Evolutionary conservation across 192 early-diverging fungal species (phyloP), one percentile per base, ranked within the genome.

Genomic region (Lobosporangium transversale): DNA sequence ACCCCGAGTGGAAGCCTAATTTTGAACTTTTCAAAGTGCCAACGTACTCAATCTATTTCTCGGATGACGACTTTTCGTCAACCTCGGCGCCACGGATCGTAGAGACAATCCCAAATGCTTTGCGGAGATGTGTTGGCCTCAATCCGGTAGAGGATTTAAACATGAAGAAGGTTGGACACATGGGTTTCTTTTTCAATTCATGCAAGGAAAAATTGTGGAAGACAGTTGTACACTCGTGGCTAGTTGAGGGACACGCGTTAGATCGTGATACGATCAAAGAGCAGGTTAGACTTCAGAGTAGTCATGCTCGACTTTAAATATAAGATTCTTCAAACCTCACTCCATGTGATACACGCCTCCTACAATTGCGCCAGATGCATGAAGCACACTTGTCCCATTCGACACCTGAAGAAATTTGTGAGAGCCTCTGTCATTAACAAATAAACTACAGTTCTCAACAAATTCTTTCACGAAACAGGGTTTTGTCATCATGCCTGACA

Each of bases 161-260:
- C 32, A 76, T 76, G 73, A 76, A 76, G 48, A 76, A 76, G 73
- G 73, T 76, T 6, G 73, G 64, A 27, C 73, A 76, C 42, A 76
- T 76, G 73, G 73, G 73, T 7, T 76, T 76, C 24, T 76, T 76
- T 48, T 76, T 76, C 31, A 67, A 67, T 24, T 35, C 37, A 14
- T 76, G 73, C 53, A 76, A 76, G 44, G 57, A 67, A 27, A 76
- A 76, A 33, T 35, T 76, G 20, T 76, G 73, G 73, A 50, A 76
- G 52, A 62, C 64, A 7, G 73, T 45, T 9, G 73, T 67, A 12
- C 33, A 47, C 7, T 4, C 73, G 1, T 76, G 73, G 73, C 58
- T 76, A 17, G 58, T 76, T 1, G 64, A 76, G 4, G 73, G 73
- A 26, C 73, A 53, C 18, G 73, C 63, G 2, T 17, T 76, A 36